Percentiles rank a stretch among this genome's conserved stretches.
Conservation (phyloP, 1,139 yeast species). For the Saccharomyces hybrid region DNA sequence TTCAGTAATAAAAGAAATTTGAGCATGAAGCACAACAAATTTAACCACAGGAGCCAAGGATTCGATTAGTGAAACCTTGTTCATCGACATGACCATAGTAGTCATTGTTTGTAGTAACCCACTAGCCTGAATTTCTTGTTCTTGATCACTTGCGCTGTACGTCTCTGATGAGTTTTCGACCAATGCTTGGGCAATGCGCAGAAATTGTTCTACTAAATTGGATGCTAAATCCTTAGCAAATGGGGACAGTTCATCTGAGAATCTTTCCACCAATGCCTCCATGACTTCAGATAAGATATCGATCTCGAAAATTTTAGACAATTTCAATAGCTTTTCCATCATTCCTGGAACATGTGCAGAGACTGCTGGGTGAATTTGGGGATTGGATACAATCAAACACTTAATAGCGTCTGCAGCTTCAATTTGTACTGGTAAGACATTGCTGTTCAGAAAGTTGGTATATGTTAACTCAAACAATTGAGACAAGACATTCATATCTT, state of each 20-base stretch:
- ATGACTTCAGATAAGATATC: slow-evolving; percentile 83
- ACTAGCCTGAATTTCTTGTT: slow-evolving; percentile 81
- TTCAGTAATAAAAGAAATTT: slow-evolving; percentile 74
- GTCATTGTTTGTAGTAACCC: slow-evolving; percentile 85
- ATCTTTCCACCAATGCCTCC: slow-evolving; percentile 90
- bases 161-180: slow-evolving; percentile 40
- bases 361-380: slow-evolving; percentile 59
- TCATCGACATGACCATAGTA: slow-evolving; percentile 77
- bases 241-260: slow-evolving; percentile 82
- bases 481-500: slow-evolving; percentile 46
- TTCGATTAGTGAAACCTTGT: slow-evolving; percentile 66
- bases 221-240: slow-evolving; percentile 81
- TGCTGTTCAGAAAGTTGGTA: slow-evolving; percentile 30
- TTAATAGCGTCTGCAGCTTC: slow-evolving; percentile 87
- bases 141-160: slow-evolving; percentile 47
- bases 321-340: slow-evolving; percentile 68
- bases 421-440: slow-evolving; percentile 66
- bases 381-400: slow-evolving; percentile 57
- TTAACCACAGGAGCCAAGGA: slow-evolving; percentile 67
- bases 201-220: slow-evolving; percentile 70
- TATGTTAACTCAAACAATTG: slow-evolving; percentile 55
- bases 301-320: slow-evolving; percentile 76
- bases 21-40: slow-evolving; percentile 54
- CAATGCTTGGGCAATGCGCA: slow-evolving; percentile 62
- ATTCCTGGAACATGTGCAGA: slow-evolving; percentile 68